Conservation (phyloP, 768 basidiomycete genomes). For the Agrocybe praecox region DNA sequence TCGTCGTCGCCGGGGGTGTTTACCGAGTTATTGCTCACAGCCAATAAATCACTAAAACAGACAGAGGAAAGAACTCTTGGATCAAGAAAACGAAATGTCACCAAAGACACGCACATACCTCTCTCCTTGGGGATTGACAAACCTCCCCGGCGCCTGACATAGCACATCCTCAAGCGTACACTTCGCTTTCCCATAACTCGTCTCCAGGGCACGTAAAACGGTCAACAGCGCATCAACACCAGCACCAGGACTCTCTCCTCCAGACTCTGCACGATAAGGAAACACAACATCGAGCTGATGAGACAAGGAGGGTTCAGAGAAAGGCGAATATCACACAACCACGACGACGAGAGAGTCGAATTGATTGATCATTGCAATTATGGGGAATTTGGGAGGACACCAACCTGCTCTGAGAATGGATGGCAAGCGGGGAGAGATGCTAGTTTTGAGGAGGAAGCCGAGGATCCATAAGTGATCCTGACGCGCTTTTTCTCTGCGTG, state of each 20-base stretch:
- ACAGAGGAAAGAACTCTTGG: background rate
- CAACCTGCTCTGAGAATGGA: constrained; percentile 58
- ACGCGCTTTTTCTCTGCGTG: constrained; percentile 22
- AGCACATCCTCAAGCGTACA: constrained; percentile 46
- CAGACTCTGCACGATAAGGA: too few species aligned
- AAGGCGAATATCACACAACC: constrained; percentile 2
- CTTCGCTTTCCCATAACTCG: constrained; percentile 46
- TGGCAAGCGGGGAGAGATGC: constrained; percentile 38
- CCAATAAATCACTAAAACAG: constrained; percentile 35
- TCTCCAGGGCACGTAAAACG: constrained; percentile 41
- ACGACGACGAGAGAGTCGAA: background rate
- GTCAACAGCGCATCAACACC: constrained; percentile 34
- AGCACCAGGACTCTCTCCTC: too few species aligned
- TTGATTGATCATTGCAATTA: too few species aligned
- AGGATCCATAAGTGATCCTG: constrained; percentile 18
- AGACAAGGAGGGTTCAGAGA: background rate
- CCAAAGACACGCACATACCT: constrained; percentile 23
- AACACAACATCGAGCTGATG: constrained; percentile 65
- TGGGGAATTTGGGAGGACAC: constrained; percentile 7
- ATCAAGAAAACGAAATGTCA: too few species aligned
- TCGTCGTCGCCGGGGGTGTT: constrained; percentile 43
- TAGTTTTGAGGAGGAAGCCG: constrained; percentile 27
- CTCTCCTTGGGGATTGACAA: constrained; percentile 21
- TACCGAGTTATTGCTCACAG: constrained; percentile 29
- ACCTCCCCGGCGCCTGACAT: constrained; percentile 32